Evolutionary conservation across 768 basidiomycete genomes (phyloP), one percentile per base, ranked within the genome.

Genomic region (Pleurotus tuoliensis): DNA sequence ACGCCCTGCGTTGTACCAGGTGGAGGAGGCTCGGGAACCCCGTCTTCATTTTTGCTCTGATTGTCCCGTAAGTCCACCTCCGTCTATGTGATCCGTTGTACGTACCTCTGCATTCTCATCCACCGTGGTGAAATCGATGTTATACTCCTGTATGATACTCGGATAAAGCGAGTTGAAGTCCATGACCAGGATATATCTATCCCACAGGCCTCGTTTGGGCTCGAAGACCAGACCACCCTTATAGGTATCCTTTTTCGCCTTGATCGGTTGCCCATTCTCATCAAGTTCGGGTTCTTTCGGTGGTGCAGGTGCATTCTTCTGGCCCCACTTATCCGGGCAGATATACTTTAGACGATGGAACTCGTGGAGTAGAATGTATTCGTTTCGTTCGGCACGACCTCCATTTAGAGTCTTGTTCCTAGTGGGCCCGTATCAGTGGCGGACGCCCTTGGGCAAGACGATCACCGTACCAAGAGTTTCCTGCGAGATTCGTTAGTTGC

Each of bases 151-250:
- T 47, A 99, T 99, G 76, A 99, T 99, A 69, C 92, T 94, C 5
- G 97, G 97, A 68, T 99, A 99, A 56, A 99, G 79, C 59, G 94
- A 97, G 72, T 99, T 99, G 86, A 98, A 99, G 71, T 99, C 97
- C 97, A 99, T 99, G 71, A 99, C 97, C 15, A 99, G 81, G 71
- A 98, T 90, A 67, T 80, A 97, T 64, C 87, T 95, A 76, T 98
- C 97, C 92, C 93, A 98, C 40, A 99, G 76, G 9, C 95, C 93
- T 54, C 92, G 80, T 73, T 97, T 95, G 2, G 97, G 97, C 57
- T 97, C 92, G 61, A 99, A 94, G 16, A 99, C 97, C 52, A 98
- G 80, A 71, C 97, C 97, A 69, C 97, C 97, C 73, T 98, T 97
- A 76, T 93, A 99, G 73, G 98, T 98, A 73, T 98, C 96, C 50